Conservation (phyloP, 805 yeast species). For the Barnettozyma pratensis region DNA sequence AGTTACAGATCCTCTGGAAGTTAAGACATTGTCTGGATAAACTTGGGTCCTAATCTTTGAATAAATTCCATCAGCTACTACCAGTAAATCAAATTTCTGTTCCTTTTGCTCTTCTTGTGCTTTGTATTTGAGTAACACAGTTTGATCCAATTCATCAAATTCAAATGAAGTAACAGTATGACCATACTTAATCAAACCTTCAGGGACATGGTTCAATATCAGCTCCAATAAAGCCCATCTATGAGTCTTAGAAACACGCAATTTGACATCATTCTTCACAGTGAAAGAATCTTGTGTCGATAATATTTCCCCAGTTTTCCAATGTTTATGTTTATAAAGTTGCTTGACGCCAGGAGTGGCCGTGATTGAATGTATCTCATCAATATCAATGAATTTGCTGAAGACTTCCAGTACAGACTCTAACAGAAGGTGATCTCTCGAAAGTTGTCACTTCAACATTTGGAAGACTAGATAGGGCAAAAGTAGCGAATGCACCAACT, state of each 20-base stretch:
- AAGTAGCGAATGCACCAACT: neutral
- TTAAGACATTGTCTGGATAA: neutral
- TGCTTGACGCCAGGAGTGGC: neutral
- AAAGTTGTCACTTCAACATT: neutral
- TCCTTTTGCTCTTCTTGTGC: neutral
- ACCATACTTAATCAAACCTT: neutral
- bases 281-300: neutral
- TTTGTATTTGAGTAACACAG: neutral
- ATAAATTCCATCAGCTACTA: conserved; percentile 1
- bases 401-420: neutral
- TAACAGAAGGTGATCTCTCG: neutral
- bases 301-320: neutral
- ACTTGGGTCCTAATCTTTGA: neutral
- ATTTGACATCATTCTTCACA: neutral
- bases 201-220: neutral
- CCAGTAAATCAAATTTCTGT: neutral
- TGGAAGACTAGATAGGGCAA: neutral
- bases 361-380: neutral
- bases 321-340: neutral
- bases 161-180: neutral
- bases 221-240: neutral
- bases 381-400: neutral
- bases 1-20: neutral
- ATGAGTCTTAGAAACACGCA: neutral
- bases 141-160: neutral